Percentiles rank a stretch among this genome's conserved stretches.
phyloP scores from a whole-genome alignment of 306 rosid genomes.

The Vigna angularis region DNA sequence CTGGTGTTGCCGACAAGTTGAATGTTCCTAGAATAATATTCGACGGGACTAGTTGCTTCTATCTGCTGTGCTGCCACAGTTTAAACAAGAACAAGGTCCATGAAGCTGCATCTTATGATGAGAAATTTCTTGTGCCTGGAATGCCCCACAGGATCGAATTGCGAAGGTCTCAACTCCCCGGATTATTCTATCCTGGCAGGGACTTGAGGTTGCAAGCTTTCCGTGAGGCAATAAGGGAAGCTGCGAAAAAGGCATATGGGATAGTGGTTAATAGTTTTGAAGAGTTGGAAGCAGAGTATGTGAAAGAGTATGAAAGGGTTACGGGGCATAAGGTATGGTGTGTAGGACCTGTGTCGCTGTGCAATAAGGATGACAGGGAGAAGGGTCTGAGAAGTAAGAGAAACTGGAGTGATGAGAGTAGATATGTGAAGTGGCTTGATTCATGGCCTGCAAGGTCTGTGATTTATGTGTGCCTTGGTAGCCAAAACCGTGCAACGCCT shows the following conservation, averaged over 20 bases:
- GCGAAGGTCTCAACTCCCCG: slow-evolving; percentile 40
- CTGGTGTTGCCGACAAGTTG: slow-evolving; percentile 39
- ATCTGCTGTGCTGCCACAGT: slow-evolving; percentile 45
- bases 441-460: slow-evolving; percentile 49
- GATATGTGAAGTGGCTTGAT: slow-evolving; percentile 61
- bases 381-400: slow-evolving; percentile 54
- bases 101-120: slow-evolving; percentile 33
- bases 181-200: slow-evolving; percentile 15
- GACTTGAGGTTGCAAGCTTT: background rate
- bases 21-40: slow-evolving; percentile 60
- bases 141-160: slow-evolving; percentile 44
- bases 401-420: slow-evolving; percentile 41
- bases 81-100: background rate
- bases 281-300: slow-evolving; percentile 52
- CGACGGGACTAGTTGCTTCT: slow-evolving; percentile 48
- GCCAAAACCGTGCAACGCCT: slow-evolving; percentile 48
- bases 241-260: slow-evolving; percentile 41
- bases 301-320: slow-evolving; percentile 34
- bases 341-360: slow-evolving; percentile 56
- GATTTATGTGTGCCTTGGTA: slow-evolving; percentile 68
- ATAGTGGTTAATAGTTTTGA: slow-evolving; percentile 50
- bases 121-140: slow-evolving; percentile 39
- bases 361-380: slow-evolving; percentile 43
- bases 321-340: slow-evolving; percentile 52
- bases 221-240: slow-evolving; percentile 22